phyloP scores from a whole-genome alignment of 1,284 basidiomycete genomes.

The Schizophyllum commune region DNA sequence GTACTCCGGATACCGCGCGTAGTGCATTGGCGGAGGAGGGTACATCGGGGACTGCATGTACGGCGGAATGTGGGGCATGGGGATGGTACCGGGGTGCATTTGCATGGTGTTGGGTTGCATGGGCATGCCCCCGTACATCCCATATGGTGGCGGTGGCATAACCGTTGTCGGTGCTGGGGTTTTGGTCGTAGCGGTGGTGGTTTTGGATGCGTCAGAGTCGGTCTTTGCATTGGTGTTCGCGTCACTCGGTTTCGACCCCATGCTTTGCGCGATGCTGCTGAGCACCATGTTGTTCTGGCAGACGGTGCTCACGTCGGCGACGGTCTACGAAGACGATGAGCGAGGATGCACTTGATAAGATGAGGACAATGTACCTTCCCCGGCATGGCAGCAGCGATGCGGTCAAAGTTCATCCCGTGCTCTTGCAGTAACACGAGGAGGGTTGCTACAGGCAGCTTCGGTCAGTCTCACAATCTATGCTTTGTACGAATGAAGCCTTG shows the following conservation, averaged over 20 bases:
- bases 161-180: no score
- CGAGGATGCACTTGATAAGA: background rate
- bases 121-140: no score
- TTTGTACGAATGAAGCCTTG: no score
- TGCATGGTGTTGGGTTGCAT: no score
- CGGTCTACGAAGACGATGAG: background rate
- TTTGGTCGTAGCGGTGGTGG: no score
- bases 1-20: background rate
- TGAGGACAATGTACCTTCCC: slow-evolving; percentile 47
- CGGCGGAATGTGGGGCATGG: background rate
- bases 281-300: background rate
- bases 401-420: slow-evolving; percentile 70
- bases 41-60: background rate
- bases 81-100: no score
- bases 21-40: background rate
- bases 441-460: slow-evolving; percentile 32
- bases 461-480: slow-evolving; percentile 12
- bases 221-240: background rate
- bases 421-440: slow-evolving; percentile 60
- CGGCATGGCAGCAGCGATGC: slow-evolving; percentile 66
- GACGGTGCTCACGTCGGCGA: background rate
- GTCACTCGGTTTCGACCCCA: background rate
- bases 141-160: no score
- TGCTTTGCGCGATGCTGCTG: background rate
- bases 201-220: background rate